Base-by-base conservation (phyloP, 106 monocot species). In the Dendrobium chrysotoxum region DNA sequence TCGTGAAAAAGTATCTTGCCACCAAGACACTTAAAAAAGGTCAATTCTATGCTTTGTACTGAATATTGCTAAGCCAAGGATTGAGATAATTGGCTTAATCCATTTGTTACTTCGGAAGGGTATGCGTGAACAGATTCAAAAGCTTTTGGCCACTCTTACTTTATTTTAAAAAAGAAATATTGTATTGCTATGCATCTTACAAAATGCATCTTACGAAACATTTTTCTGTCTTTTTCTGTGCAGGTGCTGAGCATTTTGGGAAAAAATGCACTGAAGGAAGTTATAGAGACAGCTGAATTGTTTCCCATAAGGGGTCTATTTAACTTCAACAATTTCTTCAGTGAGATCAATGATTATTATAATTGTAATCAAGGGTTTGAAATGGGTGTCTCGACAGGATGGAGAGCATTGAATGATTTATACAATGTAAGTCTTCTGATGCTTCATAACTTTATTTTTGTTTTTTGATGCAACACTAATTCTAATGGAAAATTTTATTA, bases 281-380 rank as follows among this genome's bases (percentile, higher is more conserved):
- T 87, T 57, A 81, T 93, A 66, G 90, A 94, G 71, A 86, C 82
- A 80, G 92, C 96, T 73, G 96, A 97, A 78, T 80, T 92, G 84
- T 97, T 90, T 83, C 96, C 96, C 5, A 92, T 97, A 78, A 66
- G 81, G 54, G 96, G 96, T 42, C 89, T 98, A 53, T 91, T 98
- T 65, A 92, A 58, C 28, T 98, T 98, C 79, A 89, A 82, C 57
- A 77, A 88, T 71, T 98, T 91, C 83, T 98, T 85, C 81, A 77
- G 50, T 67, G 97, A 94, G 25, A 92, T 98, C 46, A 89, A 92
- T 86, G 83, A 82, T 72, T 98, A 94, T 86, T 98, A 89, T 87
- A 39, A 85, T 68, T 81, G 88, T 74, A 81, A 41, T 77, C 75
- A 81, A 83, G 90, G 86, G n/a, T 75, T 84, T 80, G 90, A 94